phyloP scores from a whole-genome alignment of 1,139 yeast species.

The Sugiyamaella japonica region DNA sequence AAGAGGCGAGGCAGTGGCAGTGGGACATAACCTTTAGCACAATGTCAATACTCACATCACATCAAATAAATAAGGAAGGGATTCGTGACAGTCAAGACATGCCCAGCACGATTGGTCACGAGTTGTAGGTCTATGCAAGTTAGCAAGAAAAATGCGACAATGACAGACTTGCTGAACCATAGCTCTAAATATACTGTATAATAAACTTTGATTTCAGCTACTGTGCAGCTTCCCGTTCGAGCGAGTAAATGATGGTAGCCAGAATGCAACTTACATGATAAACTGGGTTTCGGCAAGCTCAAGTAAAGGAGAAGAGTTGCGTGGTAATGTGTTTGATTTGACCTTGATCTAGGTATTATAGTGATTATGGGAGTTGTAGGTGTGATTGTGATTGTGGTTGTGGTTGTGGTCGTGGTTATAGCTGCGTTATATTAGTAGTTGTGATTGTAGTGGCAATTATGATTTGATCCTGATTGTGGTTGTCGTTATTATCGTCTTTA shows the following conservation, averaged over 20 bases:
- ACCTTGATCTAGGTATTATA: too few relatives aligned
- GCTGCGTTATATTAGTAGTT: too few relatives aligned
- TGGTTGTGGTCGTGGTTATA: too few relatives aligned
- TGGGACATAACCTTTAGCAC: background rate
- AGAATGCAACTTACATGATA: background rate
- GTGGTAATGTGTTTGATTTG: too few relatives aligned
- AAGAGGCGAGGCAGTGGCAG: too few relatives aligned
- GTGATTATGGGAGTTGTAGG: too few relatives aligned
- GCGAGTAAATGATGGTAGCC: background rate
- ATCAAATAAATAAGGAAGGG: slow-evolving; percentile 10
- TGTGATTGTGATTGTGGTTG: too few relatives aligned
- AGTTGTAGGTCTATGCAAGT: background rate
- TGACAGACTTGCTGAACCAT: background rate
- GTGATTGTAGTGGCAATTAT: too few relatives aligned
- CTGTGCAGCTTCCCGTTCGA: background rate
- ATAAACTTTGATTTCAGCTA: background rate
- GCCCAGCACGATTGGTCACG: slow-evolving; percentile 13
- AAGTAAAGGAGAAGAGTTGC: too few relatives aligned
- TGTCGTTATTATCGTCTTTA: too few relatives aligned
- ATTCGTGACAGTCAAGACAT: slow-evolving; percentile 1
- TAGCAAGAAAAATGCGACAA: background rate
- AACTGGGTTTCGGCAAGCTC: background rate
- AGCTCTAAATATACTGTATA: background rate
- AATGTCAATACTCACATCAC: slow-evolving; percentile 5
- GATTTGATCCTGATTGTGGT: too few relatives aligned